Base-by-base conservation (phyloP, 768 basidiomycete genomes). In the Leccinum boreale region DNA sequence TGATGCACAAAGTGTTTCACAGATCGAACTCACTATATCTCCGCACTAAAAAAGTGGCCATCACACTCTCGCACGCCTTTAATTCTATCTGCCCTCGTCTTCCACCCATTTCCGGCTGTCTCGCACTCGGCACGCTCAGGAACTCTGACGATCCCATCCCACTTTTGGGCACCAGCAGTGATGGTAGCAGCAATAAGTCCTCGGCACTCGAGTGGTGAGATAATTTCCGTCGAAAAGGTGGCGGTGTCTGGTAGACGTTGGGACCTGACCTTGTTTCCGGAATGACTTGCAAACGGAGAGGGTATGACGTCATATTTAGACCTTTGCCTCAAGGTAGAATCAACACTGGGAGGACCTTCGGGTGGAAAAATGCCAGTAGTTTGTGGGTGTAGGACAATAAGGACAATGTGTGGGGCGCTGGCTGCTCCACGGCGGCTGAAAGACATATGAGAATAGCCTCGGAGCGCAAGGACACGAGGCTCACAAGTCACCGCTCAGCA, bases 401-500 rank as follows among this genome's bases (percentile, higher is more conserved):
- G 59, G 24, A 26, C 51, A n/a, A 72, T 36, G 10, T 61, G 33
- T 26, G 60, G 56, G 19, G 70, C 58, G 15, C 31, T 63, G 50
- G 39, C 24, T 52, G 24, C 23, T 24, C 77, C 78, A 39, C 86
- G 81, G 17, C 86, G 83, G 61, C 86, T 68, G 36, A 50, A 39
- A 49, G n/a, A 55, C 29, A 31, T n/a, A 33, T 58, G 8, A 61
- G 35, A 17, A 36, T 42, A n/a, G 5, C 2, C 2, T 17, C 26
- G 11, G 19, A 47, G 21, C 28, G 17, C 26, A 39, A 21, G n/a
- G 7, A 56, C n/a, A n/a, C 11, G n/a, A 21, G 4, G 70, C 86
- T 67, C 65, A 88, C 86, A 85, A 83, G 70, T 75, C 76, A 10
- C 85, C 86, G 0, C 76, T 76, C n/a, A 84, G 63, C 29, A 77